A percentile compares a stretch with the other conserved stretches of the same genome.
Evolutionary conservation across 2,329 filamentous ascomycete genomes (phyloP).

Genomic region (Cercospora janseana): DNA sequence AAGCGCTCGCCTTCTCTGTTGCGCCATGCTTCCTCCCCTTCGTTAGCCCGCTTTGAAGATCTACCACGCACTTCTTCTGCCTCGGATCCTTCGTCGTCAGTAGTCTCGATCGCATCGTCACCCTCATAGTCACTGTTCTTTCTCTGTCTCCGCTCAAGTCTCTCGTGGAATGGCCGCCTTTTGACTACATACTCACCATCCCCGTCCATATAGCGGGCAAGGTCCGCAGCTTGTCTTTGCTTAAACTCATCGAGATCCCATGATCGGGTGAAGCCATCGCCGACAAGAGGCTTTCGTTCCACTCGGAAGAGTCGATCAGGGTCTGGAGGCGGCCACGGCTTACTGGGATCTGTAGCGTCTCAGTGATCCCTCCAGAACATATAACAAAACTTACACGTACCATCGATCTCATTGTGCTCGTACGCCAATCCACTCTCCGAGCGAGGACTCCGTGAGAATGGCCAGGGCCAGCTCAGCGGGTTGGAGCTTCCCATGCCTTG

Average conservation of each 20-base stretch:
- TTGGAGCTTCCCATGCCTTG: slow-evolving; percentile 73
- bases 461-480: slow-evolving; percentile 66
- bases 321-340: slow-evolving; percentile 52
- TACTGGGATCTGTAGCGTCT: slow-evolving; percentile 40
- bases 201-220: slow-evolving; percentile 40
- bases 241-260: slow-evolving; percentile 54
- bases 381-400: slow-evolving; percentile 44
- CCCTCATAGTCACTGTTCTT: slow-evolving; percentile 28
- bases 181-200: slow-evolving; percentile 38
- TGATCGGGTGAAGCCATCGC: slow-evolving; percentile 42
- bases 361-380: slow-evolving; percentile 26
- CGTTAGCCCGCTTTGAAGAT: slow-evolving; percentile 11
- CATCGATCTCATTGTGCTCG: slow-evolving; percentile 76
- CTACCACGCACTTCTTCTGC: slow-evolving; percentile 35
- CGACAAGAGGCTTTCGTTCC: slow-evolving; percentile 27
- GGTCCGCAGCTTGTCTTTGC: slow-evolving; percentile 53
- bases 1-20: slow-evolving; percentile 74
- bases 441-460: slow-evolving; percentile 56
- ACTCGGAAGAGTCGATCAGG: slow-evolving; percentile 46
- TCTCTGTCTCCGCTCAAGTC: slow-evolving; percentile 31
- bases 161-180: slow-evolving; percentile 45
- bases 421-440: slow-evolving; percentile 57
- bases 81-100: slow-evolving; percentile 40
- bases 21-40: slow-evolving; percentile 63
- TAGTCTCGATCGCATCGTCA: slow-evolving; percentile 44